phyloP scores from a whole-genome alignment of 1,284 basidiomycete species.

The Pseudozyma thailandica region DNA sequence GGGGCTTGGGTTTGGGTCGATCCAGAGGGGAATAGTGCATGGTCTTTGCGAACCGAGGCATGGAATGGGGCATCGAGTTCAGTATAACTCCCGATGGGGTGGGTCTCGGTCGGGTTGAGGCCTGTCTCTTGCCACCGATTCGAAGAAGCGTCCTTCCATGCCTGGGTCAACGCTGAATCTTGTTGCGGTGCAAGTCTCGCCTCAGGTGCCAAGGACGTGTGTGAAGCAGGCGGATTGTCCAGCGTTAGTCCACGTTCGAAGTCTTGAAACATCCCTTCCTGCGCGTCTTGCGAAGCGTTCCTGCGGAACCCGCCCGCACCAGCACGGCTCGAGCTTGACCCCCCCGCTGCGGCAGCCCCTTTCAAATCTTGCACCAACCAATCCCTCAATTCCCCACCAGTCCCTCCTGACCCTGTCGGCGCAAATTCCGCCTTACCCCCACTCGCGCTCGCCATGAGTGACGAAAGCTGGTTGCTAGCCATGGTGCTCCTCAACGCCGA shows the following conservation, averaged over 20 bases:
- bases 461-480: constrained; percentile 33
- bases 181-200: no score
- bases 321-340: neutral
- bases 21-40: neutral
- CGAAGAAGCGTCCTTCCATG: constrained; percentile 6
- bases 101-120: constrained; percentile 7
- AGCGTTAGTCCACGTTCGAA: constrained; percentile 18
- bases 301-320: neutral
- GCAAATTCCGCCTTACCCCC: constrained; percentile 24
- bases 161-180: neutral
- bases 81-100: constrained; percentile 7
- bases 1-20: neutral
- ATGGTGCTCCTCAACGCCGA: constrained; percentile 24
- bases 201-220: no score
- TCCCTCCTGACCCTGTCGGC: neutral
- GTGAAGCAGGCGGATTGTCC: neutral
- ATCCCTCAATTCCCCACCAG: constrained; percentile 20
- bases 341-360: neutral
- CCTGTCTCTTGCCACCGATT: constrained; percentile 18
- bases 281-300: neutral
- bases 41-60: constrained; percentile 14
- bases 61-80: constrained; percentile 23
- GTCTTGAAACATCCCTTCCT: constrained; percentile 14
- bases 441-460: constrained; percentile 18
- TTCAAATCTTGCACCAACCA: constrained; percentile 33